phyloP scores from a whole-genome alignment of 2,329 filamentous ascomycete genomes.

The Thelonectria rubi region DNA sequence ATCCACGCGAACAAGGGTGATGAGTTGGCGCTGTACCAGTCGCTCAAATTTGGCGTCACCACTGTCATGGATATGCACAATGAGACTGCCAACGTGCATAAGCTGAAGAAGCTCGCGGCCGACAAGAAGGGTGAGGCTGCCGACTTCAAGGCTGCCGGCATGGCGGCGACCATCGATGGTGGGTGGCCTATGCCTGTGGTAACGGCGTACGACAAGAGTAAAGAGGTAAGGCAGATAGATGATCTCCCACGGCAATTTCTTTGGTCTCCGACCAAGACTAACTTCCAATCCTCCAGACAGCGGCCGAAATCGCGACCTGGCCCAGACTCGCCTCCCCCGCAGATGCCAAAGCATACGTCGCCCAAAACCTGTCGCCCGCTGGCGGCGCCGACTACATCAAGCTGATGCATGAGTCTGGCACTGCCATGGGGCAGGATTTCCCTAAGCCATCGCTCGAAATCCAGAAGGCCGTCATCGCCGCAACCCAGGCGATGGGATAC shows the following conservation, averaged over 20 bases:
- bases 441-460: conserved; percentile 53
- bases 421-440: conserved; percentile 49
- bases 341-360: conserved; percentile 53
- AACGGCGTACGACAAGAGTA: conserved; percentile 9
- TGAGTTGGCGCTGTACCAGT: conserved; percentile 47
- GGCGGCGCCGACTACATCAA: conserved; percentile 60
- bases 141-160: conserved; percentile 58
- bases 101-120: conserved; percentile 41
- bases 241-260: no score
- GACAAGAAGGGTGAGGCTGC: conserved; percentile 46
- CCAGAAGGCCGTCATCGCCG: conserved; percentile 54
- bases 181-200: conserved; percentile 56
- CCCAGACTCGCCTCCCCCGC: conserved; percentile 50
- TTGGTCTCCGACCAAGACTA: no score
- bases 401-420: conserved; percentile 60
- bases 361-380: conserved; percentile 44
- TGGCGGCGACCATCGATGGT: conserved; percentile 59
- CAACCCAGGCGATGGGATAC: conserved; percentile 42
- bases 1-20: conserved; percentile 56
- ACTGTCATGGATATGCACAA: conserved; percentile 62
- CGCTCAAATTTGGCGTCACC: conserved; percentile 59
- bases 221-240: conserved; percentile 44
- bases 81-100: conserved; percentile 45
- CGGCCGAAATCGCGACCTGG: conserved; percentile 47
- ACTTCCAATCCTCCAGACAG: conserved; percentile 3